These are phyloP conservation scores for Picochlorum costavermella DNA, from an alignment of 139 green algal genomes.

Conservation along the genomic window DNA sequence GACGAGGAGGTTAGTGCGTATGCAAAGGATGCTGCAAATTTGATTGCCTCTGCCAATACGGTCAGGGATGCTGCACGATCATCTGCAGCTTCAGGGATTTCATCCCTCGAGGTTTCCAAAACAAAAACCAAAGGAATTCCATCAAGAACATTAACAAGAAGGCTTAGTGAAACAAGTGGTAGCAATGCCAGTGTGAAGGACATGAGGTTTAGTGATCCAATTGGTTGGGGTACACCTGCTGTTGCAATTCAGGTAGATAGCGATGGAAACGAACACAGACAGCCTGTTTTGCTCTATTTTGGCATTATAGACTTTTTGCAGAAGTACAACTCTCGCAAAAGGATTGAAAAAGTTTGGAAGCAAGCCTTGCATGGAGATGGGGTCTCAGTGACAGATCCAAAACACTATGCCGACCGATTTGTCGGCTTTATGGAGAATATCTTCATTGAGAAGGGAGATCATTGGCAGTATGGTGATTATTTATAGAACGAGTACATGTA, in stretches of 20 bases:
- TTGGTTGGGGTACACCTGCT: slow-evolving; percentile 4
- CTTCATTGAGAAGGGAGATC: slow-evolving; percentile 15
- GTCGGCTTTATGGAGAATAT: slow-evolving; percentile 20
- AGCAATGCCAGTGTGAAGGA: slow-evolving; percentile 3
- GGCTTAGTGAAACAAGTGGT: background rate
- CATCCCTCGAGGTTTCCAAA: background rate
- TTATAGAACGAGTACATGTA: background rate
- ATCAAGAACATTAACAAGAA: background rate
- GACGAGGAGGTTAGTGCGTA: background rate
- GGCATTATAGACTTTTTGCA: slow-evolving; percentile 77
- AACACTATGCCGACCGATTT: slow-evolving; percentile 47
- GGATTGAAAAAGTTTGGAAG: slow-evolving; percentile 55
- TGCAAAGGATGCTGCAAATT: background rate
- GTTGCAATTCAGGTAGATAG: background rate
- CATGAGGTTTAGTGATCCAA: background rate
- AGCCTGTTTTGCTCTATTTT: slow-evolving; percentile 57
- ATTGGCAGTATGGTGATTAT: background rate
- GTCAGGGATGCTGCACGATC: background rate
- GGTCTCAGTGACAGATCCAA: slow-evolving; percentile 49
- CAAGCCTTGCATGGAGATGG: slow-evolving; percentile 35
- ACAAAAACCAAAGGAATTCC: background rate
- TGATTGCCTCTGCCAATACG: slow-evolving; percentile 1
- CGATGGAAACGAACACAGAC: background rate
- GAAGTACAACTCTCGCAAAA: slow-evolving; percentile 61
- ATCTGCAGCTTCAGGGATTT: background rate